These are phyloP conservation scores for Ichthyophthirius multifiliis DNA, from an alignment of 169 alveolate species.

Conservation along the genomic window DNA sequence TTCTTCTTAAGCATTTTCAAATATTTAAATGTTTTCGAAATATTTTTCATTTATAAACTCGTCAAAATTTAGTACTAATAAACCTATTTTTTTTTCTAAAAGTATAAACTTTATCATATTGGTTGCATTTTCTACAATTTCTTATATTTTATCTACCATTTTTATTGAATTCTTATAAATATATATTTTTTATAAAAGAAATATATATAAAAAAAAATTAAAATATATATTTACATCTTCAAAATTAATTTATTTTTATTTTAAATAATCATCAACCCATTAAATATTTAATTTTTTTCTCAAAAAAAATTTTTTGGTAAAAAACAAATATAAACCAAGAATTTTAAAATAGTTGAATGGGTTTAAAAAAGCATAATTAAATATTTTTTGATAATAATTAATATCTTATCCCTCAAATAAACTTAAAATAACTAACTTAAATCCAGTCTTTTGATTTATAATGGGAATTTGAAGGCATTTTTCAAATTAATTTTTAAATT, in stretches of 20 bases:
- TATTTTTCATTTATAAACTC: background rate
- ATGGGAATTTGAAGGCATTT: background rate
- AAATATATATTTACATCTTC: background rate
- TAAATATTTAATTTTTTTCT: background rate
- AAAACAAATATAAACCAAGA: background rate
- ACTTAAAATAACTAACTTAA: background rate
- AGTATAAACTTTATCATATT: background rate
- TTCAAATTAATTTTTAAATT: background rate
- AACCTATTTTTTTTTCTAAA: background rate
- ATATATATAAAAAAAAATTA: background rate
- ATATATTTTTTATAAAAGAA: background rate
- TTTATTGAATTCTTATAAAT: background rate
- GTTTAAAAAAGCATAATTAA: background rate
- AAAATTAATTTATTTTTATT: background rate
- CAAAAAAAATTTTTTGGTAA: background rate
- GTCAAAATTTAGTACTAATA: background rate
- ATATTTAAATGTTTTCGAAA: background rate
- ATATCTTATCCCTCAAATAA: background rate
- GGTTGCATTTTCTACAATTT: background rate
- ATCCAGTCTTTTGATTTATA: background rate
- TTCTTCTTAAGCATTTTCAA: background rate
- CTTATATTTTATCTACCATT: background rate
- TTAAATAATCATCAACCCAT: background rate
- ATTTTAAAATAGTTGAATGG: background rate
- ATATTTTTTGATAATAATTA: background rate